A percentile compares a stretch with the other conserved stretches of the same genome.
phyloP scores from a whole-genome alignment of 2,329 filamentous ascomycete species.

The Beauveria sp. region DNA sequence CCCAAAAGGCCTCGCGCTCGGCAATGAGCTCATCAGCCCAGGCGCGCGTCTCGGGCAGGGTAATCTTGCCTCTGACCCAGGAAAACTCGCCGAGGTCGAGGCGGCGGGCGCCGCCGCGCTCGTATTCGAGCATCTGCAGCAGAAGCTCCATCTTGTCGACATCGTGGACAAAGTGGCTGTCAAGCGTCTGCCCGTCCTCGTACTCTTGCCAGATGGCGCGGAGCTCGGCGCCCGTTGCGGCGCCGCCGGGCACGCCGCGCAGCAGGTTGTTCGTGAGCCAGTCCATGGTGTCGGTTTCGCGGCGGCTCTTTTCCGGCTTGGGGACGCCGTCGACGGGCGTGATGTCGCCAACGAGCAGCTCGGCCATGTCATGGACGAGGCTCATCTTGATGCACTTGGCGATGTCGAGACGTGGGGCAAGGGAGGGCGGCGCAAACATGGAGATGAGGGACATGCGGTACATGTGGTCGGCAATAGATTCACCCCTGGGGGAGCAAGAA shows the following conservation, averaged over 20 bases:
- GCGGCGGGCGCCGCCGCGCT: slow-evolving; percentile 57
- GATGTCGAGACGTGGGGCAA: slow-evolving; percentile 67
- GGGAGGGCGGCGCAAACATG: slow-evolving; percentile 75
- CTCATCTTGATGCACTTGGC: slow-evolving; percentile 89
- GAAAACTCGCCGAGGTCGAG: slow-evolving; percentile 82
- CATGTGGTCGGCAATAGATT: slow-evolving; percentile 98
- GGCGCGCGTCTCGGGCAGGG: slow-evolving; percentile 66
- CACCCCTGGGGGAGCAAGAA: slow-evolving; percentile 45
- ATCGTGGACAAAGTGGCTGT: slow-evolving; percentile 89
- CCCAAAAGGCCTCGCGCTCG: slow-evolving; percentile 71
- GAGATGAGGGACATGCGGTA: slow-evolving; percentile 98
- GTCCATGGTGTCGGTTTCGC: slow-evolving; percentile 86
- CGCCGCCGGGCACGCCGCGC: slow-evolving; percentile 64
- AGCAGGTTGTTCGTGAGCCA: slow-evolving; percentile 71
- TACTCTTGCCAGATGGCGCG: slow-evolving; percentile 88
- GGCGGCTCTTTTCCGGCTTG: slow-evolving; percentile 81
- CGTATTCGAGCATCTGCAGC: slow-evolving; percentile 94
- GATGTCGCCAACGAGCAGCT: slow-evolving; percentile 90
- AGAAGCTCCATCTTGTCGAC: slow-evolving; percentile 95
- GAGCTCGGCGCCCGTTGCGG: slow-evolving; percentile 60
- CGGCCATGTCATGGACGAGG: slow-evolving; percentile 95
- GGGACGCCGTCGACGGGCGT: slow-evolving; percentile 81
- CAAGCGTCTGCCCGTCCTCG: slow-evolving; percentile 75
- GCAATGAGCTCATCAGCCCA: slow-evolving; percentile 72
- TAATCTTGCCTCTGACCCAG: slow-evolving; percentile 66